Evolutionary conservation across 2,329 filamentous ascomycete species (phyloP).

Genomic region (Xylariaceae sp.): DNA sequence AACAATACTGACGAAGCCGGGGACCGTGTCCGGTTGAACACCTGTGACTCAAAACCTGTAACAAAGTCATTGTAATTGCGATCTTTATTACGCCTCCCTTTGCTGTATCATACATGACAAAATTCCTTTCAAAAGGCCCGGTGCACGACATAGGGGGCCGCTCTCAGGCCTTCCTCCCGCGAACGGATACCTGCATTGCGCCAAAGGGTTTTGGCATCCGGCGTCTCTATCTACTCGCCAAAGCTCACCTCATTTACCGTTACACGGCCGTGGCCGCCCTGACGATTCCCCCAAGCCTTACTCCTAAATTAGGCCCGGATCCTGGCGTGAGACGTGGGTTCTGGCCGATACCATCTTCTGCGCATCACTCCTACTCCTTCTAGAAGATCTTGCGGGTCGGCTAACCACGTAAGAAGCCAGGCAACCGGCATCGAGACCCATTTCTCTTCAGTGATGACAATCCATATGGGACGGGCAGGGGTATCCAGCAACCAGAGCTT

Average conservation of each 20-base stretch:
- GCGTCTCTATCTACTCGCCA: slow-evolving; percentile 28
- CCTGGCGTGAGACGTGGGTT: slow-evolving; percentile 22
- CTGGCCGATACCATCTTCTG: slow-evolving; percentile 23
- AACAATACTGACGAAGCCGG: not conserved
- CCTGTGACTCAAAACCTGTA: slow-evolving; percentile 9
- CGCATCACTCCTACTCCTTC: slow-evolving; percentile 24
- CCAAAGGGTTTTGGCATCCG: slow-evolving; percentile 21
- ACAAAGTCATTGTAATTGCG: slow-evolving; percentile 24
- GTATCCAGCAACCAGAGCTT: not conserved
- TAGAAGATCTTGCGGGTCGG: slow-evolving; percentile 28
- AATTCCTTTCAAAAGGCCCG: slow-evolving; percentile 24
- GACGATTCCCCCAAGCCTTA: slow-evolving; percentile 25
- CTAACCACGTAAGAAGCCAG: slow-evolving; percentile 17
- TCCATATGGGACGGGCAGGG: slow-evolving; percentile 3
- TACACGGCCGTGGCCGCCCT: slow-evolving; percentile 22
- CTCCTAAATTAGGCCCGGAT: slow-evolving; percentile 24
- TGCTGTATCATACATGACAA: slow-evolving; percentile 10
- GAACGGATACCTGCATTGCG: slow-evolving; percentile 29
- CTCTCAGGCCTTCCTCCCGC: slow-evolving; percentile 27
- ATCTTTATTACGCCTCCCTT: not conserved
- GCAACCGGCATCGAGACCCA: slow-evolving; percentile 11
- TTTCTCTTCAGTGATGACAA: slow-evolving; percentile 12
- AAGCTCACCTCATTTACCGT: slow-evolving; percentile 30
- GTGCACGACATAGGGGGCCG: slow-evolving; percentile 26
- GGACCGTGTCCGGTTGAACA: slow-evolving; percentile 8